Percentiles rank a stretch among this genome's conserved stretches.
Evolutionary conservation across 1,284 basidiomycete genomes (phyloP).

Genomic region (Vanrija sp.): DNA sequence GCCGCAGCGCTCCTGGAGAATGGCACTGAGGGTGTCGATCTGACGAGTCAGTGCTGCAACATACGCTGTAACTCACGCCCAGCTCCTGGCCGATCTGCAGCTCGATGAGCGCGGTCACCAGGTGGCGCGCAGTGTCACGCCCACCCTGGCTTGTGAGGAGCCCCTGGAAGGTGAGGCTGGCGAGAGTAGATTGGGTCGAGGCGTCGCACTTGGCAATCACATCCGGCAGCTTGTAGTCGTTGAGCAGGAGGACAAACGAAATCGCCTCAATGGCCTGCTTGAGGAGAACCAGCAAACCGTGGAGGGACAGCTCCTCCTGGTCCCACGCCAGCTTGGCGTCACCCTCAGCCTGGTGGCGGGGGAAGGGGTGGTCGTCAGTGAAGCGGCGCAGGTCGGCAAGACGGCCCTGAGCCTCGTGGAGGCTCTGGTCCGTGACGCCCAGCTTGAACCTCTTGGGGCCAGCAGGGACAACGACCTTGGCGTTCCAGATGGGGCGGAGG

Average conservation of each 20-base stretch:
- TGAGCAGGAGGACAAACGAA: conserved; percentile 85
- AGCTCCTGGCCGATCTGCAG: conserved; percentile 95
- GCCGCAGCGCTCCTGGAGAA: conserved; percentile 88
- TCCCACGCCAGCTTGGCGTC: conserved; percentile 45
- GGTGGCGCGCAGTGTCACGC: conserved; percentile 72
- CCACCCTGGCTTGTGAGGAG: conserved; percentile 79
- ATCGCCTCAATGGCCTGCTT: conserved; percentile 83
- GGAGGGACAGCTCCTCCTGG: conserved; percentile 40
- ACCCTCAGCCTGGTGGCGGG: conserved; percentile 38
- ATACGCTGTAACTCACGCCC: conserved; percentile 59
- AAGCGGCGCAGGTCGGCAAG: conserved; percentile 71
- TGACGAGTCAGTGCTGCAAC: conserved; percentile 38
- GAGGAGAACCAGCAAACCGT: conserved; percentile 56
- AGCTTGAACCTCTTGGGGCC: conserved; percentile 22
- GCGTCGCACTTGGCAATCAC: conserved; percentile 55
- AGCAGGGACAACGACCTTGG: conserved; percentile 59
- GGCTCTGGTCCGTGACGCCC: conserved; percentile 57
- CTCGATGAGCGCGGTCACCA: conserved; percentile 94
- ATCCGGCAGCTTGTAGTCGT: conserved; percentile 85
- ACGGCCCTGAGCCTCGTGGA: conserved; percentile 72
- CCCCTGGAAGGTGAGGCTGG: conserved; percentile 71
- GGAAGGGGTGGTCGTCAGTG: conserved; percentile 51
- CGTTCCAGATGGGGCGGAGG: conserved; percentile 81
- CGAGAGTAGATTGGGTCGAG: conserved; percentile 64
- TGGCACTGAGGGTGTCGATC: conserved; percentile 94